Evolutionary conservation across 768 basidiomycete genomes (phyloP).

Genomic region (Dentipellis sp.): DNA sequence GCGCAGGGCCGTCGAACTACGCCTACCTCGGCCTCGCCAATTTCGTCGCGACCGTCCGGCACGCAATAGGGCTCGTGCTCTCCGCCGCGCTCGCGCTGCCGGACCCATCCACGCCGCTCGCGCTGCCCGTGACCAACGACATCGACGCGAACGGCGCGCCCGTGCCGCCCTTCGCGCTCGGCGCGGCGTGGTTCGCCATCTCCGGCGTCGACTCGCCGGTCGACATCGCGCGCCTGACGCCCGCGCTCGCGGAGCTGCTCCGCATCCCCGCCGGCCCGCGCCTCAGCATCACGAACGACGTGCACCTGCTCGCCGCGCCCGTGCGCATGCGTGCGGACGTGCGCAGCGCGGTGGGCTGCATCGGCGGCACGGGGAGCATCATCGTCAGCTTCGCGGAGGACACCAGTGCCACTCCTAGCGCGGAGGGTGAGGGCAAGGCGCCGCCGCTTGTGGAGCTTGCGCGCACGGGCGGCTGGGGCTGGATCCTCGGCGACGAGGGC

Average conservation of each 20-base stretch:
- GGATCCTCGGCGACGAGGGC: constrained; percentile 37
- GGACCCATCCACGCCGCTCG: neutral
- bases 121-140: constrained; percentile 3
- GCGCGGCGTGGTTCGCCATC: constrained; percentile 74
- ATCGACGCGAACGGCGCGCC: neutral
- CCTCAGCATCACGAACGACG: constrained; percentile 71
- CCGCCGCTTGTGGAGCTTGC: neutral
- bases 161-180: constrained; percentile 32
- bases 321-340: constrained; percentile 53
- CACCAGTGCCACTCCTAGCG: neutral
- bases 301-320: constrained; percentile 76
- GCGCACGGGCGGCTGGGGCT: constrained; percentile 3
- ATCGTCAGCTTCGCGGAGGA: constrained; percentile 52
- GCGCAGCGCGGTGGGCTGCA: constrained; percentile 56
- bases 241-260: constrained; percentile 46
- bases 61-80: constrained; percentile 48
- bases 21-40: constrained; percentile 60
- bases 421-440: neutral
- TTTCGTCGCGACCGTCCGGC: constrained; percentile 45
- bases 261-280: constrained; percentile 38
- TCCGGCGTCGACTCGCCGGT: constrained; percentile 73
- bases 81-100: constrained; percentile 1
- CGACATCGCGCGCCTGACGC: constrained; percentile 47
- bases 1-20: constrained; percentile 79
- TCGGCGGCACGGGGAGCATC: constrained; percentile 78